Base-by-base conservation (phyloP, 805 yeast genomes). In the Tanozyma kutaoensis region DNA sequence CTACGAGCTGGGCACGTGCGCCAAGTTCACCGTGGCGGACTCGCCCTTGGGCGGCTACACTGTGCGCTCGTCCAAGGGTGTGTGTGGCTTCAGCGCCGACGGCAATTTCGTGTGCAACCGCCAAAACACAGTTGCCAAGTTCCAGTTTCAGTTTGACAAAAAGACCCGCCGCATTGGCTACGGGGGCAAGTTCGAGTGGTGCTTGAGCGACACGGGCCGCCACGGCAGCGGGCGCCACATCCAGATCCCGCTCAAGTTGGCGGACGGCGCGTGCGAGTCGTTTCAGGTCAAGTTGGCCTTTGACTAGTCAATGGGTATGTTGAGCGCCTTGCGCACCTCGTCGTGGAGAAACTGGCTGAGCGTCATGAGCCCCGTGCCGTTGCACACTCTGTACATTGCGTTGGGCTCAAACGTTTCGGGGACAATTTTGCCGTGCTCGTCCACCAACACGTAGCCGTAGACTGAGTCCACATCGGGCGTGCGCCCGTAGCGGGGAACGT, bases 1-100 rank as follows among this genome's bases (percentile, higher is more conserved):
- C 91, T 81, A 76, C 52, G 46, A 66, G 4, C 60, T 64, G 12
- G 95, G 95, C 1, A 71, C 91, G 0, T 88, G 96, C 50, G 97
- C 95, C 4, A 72, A 77, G 4, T 86, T 63, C 52, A 62, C 62
- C 15, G 40, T 79, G 15, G 28, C 32, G 11, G 63, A 72, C 28
- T 69, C 77, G 18, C 66, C 67, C 19, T 72, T 71, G 49, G 91
- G 91, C 3, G 91, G 91, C n/a, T 67, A 70, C 40, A 66, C 72
- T 31, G 43, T 86, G 24, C 62, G 62, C 33, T 67, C 91, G 1
- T 69, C 81, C 22, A 72, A 67, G 40, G 96, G 96, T 0, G 67
- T 58, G 33, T 86, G 96, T 55, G 76, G 72, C 3, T 19, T 39
- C 13, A 24, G 29, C 22, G 31, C 14, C 2, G n/a, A 20, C 5